phyloP scores from a whole-genome alignment of 192 early-diverging fungal genomes.

The Coemansia sp. region DNA sequence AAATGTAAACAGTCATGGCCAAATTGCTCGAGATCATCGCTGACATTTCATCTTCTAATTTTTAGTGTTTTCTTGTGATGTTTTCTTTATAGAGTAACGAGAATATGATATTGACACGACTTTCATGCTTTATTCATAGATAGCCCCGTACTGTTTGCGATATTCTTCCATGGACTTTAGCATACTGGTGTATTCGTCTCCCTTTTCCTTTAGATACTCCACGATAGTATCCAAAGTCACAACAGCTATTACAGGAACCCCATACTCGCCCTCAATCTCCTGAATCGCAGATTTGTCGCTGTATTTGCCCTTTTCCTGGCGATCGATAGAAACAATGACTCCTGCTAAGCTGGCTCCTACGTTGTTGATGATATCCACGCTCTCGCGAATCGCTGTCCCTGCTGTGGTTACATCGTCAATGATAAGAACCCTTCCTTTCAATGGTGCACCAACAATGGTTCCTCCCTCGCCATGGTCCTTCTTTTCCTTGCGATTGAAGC shows the following conservation, averaged over 20 bases:
- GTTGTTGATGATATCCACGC: constrained; percentile 73
- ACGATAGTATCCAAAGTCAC: constrained; percentile 86
- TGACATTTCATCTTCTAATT: background rate
- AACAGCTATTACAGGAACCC: constrained; percentile 80
- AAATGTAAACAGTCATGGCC: background rate
- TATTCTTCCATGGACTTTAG: constrained; percentile 78
- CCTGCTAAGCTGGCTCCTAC: constrained; percentile 75
- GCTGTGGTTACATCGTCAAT: constrained; percentile 99
- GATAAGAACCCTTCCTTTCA: constrained; percentile 77
- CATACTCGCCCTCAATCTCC: constrained; percentile 82
- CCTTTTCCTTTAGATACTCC: constrained; percentile 75
- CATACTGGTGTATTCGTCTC: constrained; percentile 42
- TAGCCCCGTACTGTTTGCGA: constrained; percentile 78
- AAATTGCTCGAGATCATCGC: background rate
- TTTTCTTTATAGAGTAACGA: background rate
- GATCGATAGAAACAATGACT: constrained; percentile 90
- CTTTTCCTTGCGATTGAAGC: constrained; percentile 98
- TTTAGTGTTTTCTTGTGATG: background rate
- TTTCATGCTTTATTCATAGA: constrained; percentile 19
- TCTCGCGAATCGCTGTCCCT: constrained; percentile 96
- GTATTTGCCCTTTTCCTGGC: constrained; percentile 78
- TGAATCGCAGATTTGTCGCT: constrained; percentile 84
- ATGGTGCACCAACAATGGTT: constrained; percentile 83
- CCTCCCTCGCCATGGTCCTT: constrained; percentile 99
- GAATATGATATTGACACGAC: background rate